Conservation (phyloP, 129 eudicot species). For the Chrysanthemum lavandulifolium region DNA sequence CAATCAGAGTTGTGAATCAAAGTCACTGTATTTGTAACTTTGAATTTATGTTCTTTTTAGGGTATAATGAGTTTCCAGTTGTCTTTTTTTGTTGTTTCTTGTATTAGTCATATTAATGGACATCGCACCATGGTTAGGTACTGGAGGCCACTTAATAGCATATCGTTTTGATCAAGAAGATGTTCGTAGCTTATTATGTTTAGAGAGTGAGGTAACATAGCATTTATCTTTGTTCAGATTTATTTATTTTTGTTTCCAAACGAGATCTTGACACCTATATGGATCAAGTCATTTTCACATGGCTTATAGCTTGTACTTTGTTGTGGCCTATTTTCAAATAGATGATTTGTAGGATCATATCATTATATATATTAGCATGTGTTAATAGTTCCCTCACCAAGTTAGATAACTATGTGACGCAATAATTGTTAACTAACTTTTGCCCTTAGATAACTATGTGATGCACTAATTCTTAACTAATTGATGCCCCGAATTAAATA, state of each 20-base stretch:
- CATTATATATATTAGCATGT: conserved; percentile 43
- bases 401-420: too few species aligned
- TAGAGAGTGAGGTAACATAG: conserved; percentile 78
- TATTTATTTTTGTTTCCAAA: not conserved
- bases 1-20: conserved; percentile 92
- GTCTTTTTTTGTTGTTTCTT: conserved; percentile 87
- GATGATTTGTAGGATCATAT: conserved; percentile 98
- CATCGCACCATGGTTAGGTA: conserved; percentile 92
- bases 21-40: conserved; percentile 4
- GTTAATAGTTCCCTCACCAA: too few species aligned
- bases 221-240: not conserved
- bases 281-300: not conserved
- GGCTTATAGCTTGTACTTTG: conserved; percentile 17
- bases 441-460: too few species aligned
- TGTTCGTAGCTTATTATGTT: conserved; percentile 86
- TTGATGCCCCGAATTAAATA: too few species aligned
- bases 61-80: conserved; percentile 88
- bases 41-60: conserved; percentile 43
- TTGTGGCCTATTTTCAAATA: conserved; percentile 51
- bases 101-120: conserved; percentile 99
- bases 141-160: conserved; percentile 93
- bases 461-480: too few species aligned
- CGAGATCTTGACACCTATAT: conserved; percentile 3
- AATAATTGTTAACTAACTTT: too few species aligned
- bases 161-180: conserved; percentile 95